Conservation (phyloP, 2,329 filamentous ascomycete species). For the Zasmidium angulare region DNA sequence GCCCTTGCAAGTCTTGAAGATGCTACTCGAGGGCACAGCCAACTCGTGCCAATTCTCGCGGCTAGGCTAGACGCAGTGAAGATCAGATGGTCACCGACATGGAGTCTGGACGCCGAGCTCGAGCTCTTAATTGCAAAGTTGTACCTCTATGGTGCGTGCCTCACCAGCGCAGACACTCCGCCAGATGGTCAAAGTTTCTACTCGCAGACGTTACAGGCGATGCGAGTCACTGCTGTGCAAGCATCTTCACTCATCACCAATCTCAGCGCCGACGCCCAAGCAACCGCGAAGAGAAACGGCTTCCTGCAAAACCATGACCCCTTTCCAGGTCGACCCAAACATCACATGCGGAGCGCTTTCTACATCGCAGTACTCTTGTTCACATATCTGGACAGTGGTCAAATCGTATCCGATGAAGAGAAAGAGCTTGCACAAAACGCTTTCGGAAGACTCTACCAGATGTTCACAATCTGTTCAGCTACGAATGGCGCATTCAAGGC, state of each 20-base stretch:
- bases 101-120: constrained; percentile 8
- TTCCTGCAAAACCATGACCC: not conserved
- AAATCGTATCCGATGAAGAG: not conserved
- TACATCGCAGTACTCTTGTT: constrained; percentile 1
- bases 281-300: not conserved
- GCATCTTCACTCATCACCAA: constrained; percentile 2
- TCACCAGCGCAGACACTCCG: not conserved
- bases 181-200: not conserved
- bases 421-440: constrained; percentile 3
- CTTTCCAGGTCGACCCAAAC: constrained; percentile 1
- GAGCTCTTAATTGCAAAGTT: constrained; percentile 3
- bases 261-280: not conserved
- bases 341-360: not conserved
- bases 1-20: not conserved
- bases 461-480: not conserved
- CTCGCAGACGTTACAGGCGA: not conserved
- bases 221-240: not conserved
- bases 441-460: not conserved
- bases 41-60: not conserved
- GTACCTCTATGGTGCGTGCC: constrained; percentile 2
- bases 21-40: not conserved
- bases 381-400: constrained; percentile 6
- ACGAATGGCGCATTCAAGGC: not conserved
- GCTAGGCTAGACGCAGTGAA: constrained; percentile 1
- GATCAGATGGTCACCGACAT: not conserved